Percentiles rank a stretch among this genome's conserved stretches.
phyloP scores from a whole-genome alignment of 257 asterid species.

The Buddleja alternifolia region DNA sequence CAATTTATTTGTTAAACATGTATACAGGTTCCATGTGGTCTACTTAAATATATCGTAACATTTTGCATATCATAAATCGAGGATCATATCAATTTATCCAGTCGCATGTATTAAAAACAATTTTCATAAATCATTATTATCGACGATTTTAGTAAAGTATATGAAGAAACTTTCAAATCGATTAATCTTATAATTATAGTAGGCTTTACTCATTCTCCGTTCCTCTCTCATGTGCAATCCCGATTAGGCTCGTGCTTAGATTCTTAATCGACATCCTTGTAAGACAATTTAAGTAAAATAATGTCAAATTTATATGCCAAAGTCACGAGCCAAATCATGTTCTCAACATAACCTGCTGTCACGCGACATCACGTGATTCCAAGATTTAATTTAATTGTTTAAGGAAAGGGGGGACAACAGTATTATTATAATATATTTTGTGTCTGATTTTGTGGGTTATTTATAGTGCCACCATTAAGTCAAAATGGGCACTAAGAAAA shows the following conservation, averaged over 20 bases:
- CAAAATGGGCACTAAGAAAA: constrained; percentile 6
- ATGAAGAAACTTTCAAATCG: no score
- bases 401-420: neutral
- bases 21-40: no score
- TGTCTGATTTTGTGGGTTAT: constrained; percentile 2
- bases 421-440: neutral
- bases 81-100: no score
- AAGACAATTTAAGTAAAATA: constrained; percentile 36
- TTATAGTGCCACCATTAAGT: constrained; percentile 22
- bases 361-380: constrained; percentile 49
- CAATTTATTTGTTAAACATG: no score
- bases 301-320: constrained; percentile 29
- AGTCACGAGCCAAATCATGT: constrained; percentile 45
- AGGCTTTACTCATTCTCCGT: neutral
- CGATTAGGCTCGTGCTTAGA: constrained; percentile 37
- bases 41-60: no score
- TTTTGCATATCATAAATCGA: no score
- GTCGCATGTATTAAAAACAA: no score
- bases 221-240: constrained; percentile 30
- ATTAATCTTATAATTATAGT: neutral
- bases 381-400: neutral
- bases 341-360: constrained; percentile 40
- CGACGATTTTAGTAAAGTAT: no score
- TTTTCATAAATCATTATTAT: no score
- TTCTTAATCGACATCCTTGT: constrained; percentile 49